phyloP scores from a whole-genome alignment of 2,329 filamentous ascomycete genomes.

The Cladosporium sp. region DNA sequence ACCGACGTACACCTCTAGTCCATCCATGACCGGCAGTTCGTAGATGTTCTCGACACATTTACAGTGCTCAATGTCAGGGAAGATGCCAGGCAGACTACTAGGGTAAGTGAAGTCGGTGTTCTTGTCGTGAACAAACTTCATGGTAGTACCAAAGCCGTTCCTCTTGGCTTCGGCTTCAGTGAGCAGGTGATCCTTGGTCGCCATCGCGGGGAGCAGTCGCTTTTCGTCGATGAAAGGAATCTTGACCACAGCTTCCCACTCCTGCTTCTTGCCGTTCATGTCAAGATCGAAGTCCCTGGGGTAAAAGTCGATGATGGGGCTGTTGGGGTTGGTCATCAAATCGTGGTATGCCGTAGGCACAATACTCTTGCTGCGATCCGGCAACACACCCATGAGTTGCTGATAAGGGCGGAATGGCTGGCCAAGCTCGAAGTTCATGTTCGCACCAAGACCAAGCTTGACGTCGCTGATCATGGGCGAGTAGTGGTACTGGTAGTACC shows the following conservation, averaged over 20 bases:
- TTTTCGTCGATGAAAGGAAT: constrained; percentile 97
- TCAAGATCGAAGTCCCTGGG: constrained; percentile 94
- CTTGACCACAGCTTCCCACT: constrained; percentile 98
- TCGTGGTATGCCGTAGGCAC: constrained; percentile 82
- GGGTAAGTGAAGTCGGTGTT: constrained; percentile 76
- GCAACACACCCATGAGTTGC: constrained; percentile 96
- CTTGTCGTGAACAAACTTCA: constrained; percentile 85
- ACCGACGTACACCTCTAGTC: constrained; percentile 76
- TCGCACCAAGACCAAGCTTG: constrained; percentile 74
- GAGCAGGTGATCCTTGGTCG: constrained; percentile 71
- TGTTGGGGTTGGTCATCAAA: constrained; percentile 84
- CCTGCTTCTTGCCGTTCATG: constrained; percentile 99
- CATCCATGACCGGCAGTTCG: constrained; percentile 86
- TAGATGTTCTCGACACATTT: constrained; percentile 95
- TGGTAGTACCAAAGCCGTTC: constrained; percentile 83
- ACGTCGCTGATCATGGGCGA: constrained; percentile 97
- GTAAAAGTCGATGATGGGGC: constrained; percentile 96
- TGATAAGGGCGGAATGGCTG: constrained; percentile 94
- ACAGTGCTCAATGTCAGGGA: constrained; percentile 81
- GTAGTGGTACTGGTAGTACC: constrained; percentile 97
- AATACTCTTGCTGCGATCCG: constrained; percentile 94
- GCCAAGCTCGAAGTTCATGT: constrained; percentile 88
- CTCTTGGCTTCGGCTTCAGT: constrained; percentile 70
- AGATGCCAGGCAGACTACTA: constrained; percentile 80
- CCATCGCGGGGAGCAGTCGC: constrained; percentile 78